phyloP scores from a whole-genome alignment of 495 filamentous ascomycete species.

The Melanomma pulvis-pyrius region DNA sequence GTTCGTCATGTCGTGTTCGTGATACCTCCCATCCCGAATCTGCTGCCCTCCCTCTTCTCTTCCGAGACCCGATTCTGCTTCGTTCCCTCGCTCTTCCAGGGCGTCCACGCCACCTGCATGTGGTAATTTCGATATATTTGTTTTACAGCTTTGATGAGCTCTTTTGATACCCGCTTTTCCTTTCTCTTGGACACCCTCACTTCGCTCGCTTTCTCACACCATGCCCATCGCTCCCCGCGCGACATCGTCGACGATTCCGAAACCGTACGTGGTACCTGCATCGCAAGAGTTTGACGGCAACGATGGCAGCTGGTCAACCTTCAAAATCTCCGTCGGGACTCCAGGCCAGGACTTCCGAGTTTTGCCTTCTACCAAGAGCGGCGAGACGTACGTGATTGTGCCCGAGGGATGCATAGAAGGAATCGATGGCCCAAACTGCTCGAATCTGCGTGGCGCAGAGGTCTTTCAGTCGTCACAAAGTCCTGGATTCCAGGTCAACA shows the following conservation, averaged over 20 bases:
- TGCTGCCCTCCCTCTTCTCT: neutral
- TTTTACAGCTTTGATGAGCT: neutral
- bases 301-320: slow-evolving; percentile 39
- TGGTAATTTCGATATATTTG: neutral
- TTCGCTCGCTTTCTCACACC: slow-evolving; percentile 1
- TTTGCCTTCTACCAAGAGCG: slow-evolving; percentile 33
- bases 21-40: neutral
- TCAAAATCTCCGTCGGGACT: slow-evolving; percentile 34
- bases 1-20: neutral
- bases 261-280: slow-evolving; percentile 35
- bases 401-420: slow-evolving; percentile 31
- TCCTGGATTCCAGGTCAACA: slow-evolving; percentile 32
- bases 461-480: slow-evolving; percentile 29
- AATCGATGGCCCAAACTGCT: slow-evolving; percentile 29
- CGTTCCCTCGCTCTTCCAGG: neutral
- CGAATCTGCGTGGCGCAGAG: slow-evolving; percentile 25
- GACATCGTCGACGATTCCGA: slow-evolving; percentile 13
- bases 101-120: neutral
- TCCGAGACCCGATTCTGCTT: neutral
- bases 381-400: slow-evolving; percentile 29
- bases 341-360: slow-evolving; percentile 37
- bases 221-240: slow-evolving; percentile 29
- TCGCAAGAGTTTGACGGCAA: slow-evolving; percentile 37
- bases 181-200: neutral
- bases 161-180: neutral